These are phyloP conservation scores for Aspergillus eucalypticola DNA, from an alignment of 2,329 filamentous ascomycete genomes.

Conservation along the genomic window DNA sequence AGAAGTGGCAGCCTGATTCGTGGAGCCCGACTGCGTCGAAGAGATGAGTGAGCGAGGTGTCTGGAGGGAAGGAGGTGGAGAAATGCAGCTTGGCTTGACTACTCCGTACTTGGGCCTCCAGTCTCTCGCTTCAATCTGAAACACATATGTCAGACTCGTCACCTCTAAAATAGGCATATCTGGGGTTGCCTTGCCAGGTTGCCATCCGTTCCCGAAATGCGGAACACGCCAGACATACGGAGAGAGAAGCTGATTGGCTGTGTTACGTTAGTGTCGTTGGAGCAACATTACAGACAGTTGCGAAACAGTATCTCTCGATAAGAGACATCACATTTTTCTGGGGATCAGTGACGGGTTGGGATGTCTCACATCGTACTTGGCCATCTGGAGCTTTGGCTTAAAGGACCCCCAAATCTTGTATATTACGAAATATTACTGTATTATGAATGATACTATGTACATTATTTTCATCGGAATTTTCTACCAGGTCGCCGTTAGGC, in stretches of 20 bases:
- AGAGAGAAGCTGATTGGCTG: too few relatives aligned
- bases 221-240: background rate
- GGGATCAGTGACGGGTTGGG: background rate
- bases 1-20: conserved; percentile 67
- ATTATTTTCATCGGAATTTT: background rate
- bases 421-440: background rate
- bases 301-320: too few relatives aligned
- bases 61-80: background rate
- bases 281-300: too few relatives aligned
- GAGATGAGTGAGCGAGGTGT: conserved; percentile 29
- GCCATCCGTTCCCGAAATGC: background rate
- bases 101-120: background rate
- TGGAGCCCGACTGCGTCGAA: conserved; percentile 58
- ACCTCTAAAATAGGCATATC: background rate
- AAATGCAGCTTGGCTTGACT: background rate
- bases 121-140: background rate
- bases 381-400: background rate
- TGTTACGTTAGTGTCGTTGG: too few relatives aligned
- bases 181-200: background rate
- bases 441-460: background rate
- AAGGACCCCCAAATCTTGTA: background rate
- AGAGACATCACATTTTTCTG: background rate
- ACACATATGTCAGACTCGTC: background rate
- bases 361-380: background rate
- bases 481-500: too few relatives aligned